Base-by-base conservation (phyloP, 495 filamentous ascomycete species). In the Lophiotrema nucula region DNA sequence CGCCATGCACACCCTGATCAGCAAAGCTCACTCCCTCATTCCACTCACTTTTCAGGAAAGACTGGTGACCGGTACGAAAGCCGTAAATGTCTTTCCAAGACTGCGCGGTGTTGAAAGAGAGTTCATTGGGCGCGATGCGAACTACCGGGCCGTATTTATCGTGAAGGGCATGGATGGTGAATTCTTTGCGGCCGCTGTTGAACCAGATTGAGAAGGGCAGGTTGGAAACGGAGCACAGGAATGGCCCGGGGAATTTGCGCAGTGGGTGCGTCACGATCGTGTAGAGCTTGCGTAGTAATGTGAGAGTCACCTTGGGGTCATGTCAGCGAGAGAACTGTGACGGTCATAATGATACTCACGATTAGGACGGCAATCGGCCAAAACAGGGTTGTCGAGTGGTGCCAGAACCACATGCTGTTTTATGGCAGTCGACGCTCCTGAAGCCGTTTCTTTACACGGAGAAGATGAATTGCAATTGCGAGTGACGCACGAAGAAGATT, bases 111-210 rank as follows among this genome's bases (percentile, higher is more conserved):
- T 73, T 78, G 56, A 86, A 73, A 56, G 80, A 83, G 60, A 87
- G 73, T 47, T 83, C 79, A 56, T 85, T 77, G 1, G 84, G 84
- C 44, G 82, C 77, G 58, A 85, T 79, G 55, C 84, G 76, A 31
- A 88, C 83, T 1, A 86, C 69, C 0, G 75, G 73, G 3, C 84
- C 83, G 52, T 83, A 80, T 33, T 65, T 70, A 35, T 76, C 64
- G 61, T 84, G 81, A 1, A 81, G 63, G 13, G 12, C 3, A 44
- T 62, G 18, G 13, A 44, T 56, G 3, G 6, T 15, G 23, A 61
- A 45, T 2, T 10, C 8, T 13, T 37, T 4, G 12, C 58, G 41
- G 22, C 58, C 58, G 2, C 43, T 6, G 31, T 55, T 37, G 31
- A 28, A 31, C 53, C 41, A 56, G 52, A 33, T 33, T 13, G 52